Base-by-base conservation (phyloP, 768 basidiomycete genomes). In the Harrya chromipes region DNA sequence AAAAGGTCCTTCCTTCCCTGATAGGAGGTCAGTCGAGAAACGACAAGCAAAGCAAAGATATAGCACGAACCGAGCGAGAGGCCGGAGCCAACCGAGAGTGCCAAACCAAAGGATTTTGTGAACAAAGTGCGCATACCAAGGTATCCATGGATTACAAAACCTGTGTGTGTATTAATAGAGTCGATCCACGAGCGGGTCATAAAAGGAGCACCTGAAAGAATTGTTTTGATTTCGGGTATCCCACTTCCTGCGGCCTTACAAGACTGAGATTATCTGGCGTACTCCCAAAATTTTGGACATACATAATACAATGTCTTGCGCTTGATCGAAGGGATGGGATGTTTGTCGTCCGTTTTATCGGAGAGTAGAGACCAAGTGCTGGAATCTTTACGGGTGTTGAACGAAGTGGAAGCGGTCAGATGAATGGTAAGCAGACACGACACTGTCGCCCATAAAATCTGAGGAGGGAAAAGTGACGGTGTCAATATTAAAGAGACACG, bases 111-210 rank as follows among this genome's bases (percentile, higher is more conserved):
- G 6, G 88, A 79, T 66, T 99, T 99, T 4, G 89, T 92, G 65
- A 94, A 85, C 40, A 99, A 71, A 0, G 88, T 90, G 52, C 93
- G 85, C 21, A 77, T 86, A 20, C 97, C 97, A 33, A 99, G 85
- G 66, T 95, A 99, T 16, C 97, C 97, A 53, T 97, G 92, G 49
- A 99, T 97, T 21, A 97, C 94, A 62, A 97, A 97, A 31, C 94
- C 93, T 83, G 20, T 34, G 21, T 2, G 35, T 11, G n/a, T 51
- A 16, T 57, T 21, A 51, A 48, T 31, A 11, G 4, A 49, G 54
- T 50, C 39, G 58, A 39, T 46, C 50, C 44, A 41, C 31, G 42
- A 53, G 27, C 40, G 49, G 49, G 33, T 35, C 19, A 4, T 6
- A 20, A 35, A 46, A 43, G 12, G 11, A 13, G 45, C 4, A 84